Evolutionary conservation across 129 eudicot genomes (phyloP), one percentile per base, ranked within the genome.

Genomic region (Saposhnikovia divaricata): DNA sequence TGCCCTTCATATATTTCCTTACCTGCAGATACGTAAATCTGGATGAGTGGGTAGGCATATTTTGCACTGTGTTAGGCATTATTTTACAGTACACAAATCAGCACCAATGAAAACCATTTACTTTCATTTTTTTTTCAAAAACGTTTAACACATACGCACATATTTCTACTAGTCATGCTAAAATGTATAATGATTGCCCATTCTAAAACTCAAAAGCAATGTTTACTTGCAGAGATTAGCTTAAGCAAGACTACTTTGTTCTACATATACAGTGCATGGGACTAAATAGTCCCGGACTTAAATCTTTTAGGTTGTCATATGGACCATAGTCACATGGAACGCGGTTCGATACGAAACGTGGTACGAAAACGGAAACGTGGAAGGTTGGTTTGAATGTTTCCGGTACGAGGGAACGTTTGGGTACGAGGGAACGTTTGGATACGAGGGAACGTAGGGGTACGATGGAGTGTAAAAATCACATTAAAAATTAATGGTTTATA

Each of bases 1-100:
- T 90, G 78, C 89, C 80, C 89, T 86, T 92, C 55, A 96, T 90
- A 78, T 96, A 88, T 80, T 90, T 92, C 44, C 99, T 92, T n/a
- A 96, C 99, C 99, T 96, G 85, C 78, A 51, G 78, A 82, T 38
- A 43, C 6, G 70, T 48, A 42, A 65, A 39, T 65, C 55, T 72
- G 19, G 34, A 76, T 34, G 47, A 43, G 19, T 42, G 14, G 10
- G 38, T 43, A 21, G 77, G 77, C 6, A 73, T 40, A 23, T 2
- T 72, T 38, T 71, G 65, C 27, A 21, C 28, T 27, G 40, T 31
- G 15, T 38, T 59, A 59, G 31, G 31, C 65, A 23, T 23, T n/a
- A 59, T 12, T 59, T 23, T n/a, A 42, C 25, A 8, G 25, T 7
- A 15, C 21, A 75, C 37, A 23, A 10, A 80, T 73, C 34, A 73